Base-by-base conservation (phyloP, 2,329 filamentous ascomycete genomes). In the Ceratocystis destructans region DNA sequence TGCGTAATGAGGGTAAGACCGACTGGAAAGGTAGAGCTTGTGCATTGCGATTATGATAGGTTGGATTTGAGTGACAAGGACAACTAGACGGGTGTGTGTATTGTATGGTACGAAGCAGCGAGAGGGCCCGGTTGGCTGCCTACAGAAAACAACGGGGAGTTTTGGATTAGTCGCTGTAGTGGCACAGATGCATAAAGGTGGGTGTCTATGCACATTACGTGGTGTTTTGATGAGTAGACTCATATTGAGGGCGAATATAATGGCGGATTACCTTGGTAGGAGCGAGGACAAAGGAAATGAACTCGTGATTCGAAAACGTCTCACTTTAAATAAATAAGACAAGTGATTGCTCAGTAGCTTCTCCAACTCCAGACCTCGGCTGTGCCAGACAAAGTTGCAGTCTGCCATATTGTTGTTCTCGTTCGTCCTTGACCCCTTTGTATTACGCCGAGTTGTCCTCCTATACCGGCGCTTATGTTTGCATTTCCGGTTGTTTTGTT, bases 1-100 rank as follows among this genome's bases (percentile, higher is more conserved):
- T 76, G 37, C 81, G 68, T 6, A 59, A 8, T 25, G 55, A 31
- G 3, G 55, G n/a, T n/a, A 59, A 59, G 55, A 31, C 55, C 7
- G 55, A 8, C 31, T 59, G 55, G 25, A 59, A 59, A 31, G 55
- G 28, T 1, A 20, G 15, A 8, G 53, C 5, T 57, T 31, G 55
- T 37, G 91, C 28, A 70, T 69, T 41, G 76, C 80, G 79, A 74
- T 92, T 86, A 71, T 93, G 88, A 73, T 93, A 85, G 64, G 83
- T 83, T 10, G 91, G 90, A 72, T 96, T 96, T 55, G 89, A 88
- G 74, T 99, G 94, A 76, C 94, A 97, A 1, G 94, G 94, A 73
- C 92, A 96, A 64, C 82, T 85, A 5, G 90, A 90, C 67, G 90
- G 91, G 74, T 94, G 93, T 1, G 87, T 88, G 75, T 87, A 95